Base-by-base conservation (phyloP, 2,329 filamentous ascomycete genomes). In the Bisporella sp. region DNA sequence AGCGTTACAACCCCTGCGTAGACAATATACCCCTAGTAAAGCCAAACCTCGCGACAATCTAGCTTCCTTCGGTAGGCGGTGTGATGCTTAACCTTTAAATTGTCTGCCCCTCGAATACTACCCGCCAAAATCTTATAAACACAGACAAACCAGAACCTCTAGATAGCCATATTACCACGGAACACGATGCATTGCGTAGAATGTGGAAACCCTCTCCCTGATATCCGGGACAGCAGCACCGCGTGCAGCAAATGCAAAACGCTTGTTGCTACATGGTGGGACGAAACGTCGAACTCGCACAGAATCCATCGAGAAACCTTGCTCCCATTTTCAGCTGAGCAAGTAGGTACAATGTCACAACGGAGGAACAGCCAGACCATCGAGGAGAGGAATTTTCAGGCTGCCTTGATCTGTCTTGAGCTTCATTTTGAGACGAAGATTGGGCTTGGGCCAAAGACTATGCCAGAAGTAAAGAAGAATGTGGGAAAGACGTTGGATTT, bases 341-440 rank as follows among this genome's bases (percentile, higher is more conserved):
- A 49, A 30, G 42, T 52, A 8, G 50, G 48, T 30, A 48, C 45
- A 5, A 59, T 60, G 55, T 49, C 49, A 6, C 30, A 47, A 31
- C 47, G 62, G 41, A 54, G 35, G 42, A 66, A 66, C 47, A 52
- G 28, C 8, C 57, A 81, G 63, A 77, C 77, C 37, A 81, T 84
- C 61, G 81, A 85, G 66, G 81, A 85, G 68, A 72, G 81, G 52
- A 77, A 73, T 63, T 84, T 85, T 65, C 73, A 75, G 2, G 77
- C 77, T 1, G 78, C 77, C 12, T 71, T 85, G 62, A 75, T 82
- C 60, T 78, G 77, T 59, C 72, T 84, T 48, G 80, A 84, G 64
- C 77, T 77, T 42, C 78, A 83, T 66, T 82, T 79, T 62, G 77
- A 74, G 53, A 71, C 73, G 29, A 77, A 78, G 42, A 71, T 74